phyloP scores from a whole-genome alignment of 2,329 filamentous ascomycete genomes.

The Orbilia javanica region DNA sequence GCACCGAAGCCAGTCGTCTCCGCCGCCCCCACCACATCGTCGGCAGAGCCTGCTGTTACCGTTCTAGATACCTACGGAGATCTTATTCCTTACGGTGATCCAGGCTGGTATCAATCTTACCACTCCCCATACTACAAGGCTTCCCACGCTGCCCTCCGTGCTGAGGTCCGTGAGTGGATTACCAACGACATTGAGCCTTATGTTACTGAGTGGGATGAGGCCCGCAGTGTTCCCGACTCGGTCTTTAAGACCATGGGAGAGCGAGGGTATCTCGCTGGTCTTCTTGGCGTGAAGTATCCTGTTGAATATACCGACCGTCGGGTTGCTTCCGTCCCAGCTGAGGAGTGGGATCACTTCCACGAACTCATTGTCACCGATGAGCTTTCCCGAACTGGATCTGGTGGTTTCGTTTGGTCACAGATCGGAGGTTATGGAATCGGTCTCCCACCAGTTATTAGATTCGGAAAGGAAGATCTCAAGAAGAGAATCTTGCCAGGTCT shows the following conservation, averaged over 20 bases:
- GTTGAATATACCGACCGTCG: slow-evolving; percentile 77
- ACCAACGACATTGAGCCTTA: slow-evolving; percentile 89
- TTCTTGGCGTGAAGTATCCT: slow-evolving; percentile 87
- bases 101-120: slow-evolving; percentile 92
- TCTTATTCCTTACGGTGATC: slow-evolving; percentile 90
- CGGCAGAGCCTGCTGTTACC: slow-evolving; percentile 69
- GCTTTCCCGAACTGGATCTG: slow-evolving; percentile 86
- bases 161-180: slow-evolving; percentile 92
- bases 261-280: slow-evolving; percentile 90
- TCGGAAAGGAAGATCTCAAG: slow-evolving; percentile 85
- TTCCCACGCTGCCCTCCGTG: slow-evolving; percentile 88
- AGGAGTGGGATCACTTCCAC: slow-evolving; percentile 98
- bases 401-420: slow-evolving; percentile 96
- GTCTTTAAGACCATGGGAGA: slow-evolving; percentile 98
- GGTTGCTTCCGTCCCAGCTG: slow-evolving; percentile 81
- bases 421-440: slow-evolving; percentile 98
- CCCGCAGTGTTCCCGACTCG: slow-evolving; percentile 84
- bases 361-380: slow-evolving; percentile 96
- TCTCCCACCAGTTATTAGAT: slow-evolving; percentile 89
- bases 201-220: slow-evolving; percentile 97
- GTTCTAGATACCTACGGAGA: slow-evolving; percentile 86
- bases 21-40: slow-evolving; percentile 56
- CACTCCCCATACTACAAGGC: slow-evolving; percentile 98
- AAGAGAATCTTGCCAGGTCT: slow-evolving; percentile 91
- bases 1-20: slow-evolving; percentile 62